Base-by-base conservation (phyloP, 2,329 filamentous ascomycete genomes). In the Tolypocladium pustulatum region DNA sequence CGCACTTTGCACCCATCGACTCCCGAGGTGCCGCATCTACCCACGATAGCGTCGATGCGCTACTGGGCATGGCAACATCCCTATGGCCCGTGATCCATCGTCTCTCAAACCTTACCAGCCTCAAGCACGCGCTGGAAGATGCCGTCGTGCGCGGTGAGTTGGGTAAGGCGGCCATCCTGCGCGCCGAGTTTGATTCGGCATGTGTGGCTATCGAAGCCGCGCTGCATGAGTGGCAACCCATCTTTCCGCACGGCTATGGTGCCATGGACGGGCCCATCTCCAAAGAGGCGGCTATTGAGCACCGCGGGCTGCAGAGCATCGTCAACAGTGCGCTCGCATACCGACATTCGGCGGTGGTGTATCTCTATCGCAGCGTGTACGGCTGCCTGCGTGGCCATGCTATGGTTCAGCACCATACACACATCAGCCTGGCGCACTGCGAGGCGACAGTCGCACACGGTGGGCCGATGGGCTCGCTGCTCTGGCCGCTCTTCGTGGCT, bases 401-500 rank as follows among this genome's bases (percentile, higher is more conserved):
- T 2, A 71, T 75, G 10, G 82, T 86, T 13, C 83, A 86, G 67
- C 72, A 71, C 20, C 81, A 85, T 63, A 69, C 78, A 0, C 78
- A 77, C 60, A 66, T 75, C 2, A 76, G 81, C 6, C 73, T 85
- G 6, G 67, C 69, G 17, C 81, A 84, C 61, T 86, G 83, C 64
- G 73, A 78, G 7, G 76, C 76, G 36, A 84, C 82, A 0, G 82
- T 83, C 34, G 73, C 71, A 27, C 79, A 81, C 60, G 73, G 73
- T 52, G 83, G 84, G 0, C 84, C 84, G 0, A 85, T 86, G 81
- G 78, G 81, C 1, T 84, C 84, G 2, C 72, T 87, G 40, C 74
- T 87, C 2, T 87, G 84, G 82, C 84, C 84, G 1, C 72, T 87
- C 2, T 87, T 87, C 64, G 82, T 84, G 12, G 81, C 83, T 2